Base-by-base conservation (phyloP, 371 early-diverging fungal genomes). In the Syncephalis fuscata region DNA sequence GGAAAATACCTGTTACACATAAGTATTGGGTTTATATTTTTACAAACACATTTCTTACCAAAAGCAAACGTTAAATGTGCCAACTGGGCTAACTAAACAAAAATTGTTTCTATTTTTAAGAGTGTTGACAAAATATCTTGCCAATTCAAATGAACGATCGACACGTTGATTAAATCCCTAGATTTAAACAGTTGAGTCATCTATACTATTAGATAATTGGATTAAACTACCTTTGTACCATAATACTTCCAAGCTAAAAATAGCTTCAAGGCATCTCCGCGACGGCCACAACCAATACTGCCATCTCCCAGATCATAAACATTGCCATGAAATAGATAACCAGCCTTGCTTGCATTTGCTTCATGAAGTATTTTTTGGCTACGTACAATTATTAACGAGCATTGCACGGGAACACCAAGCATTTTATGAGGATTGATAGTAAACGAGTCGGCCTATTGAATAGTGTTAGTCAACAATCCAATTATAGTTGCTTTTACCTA, bases 381-480 rank as follows among this genome's bases (percentile, higher is more conserved):
- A 19, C 62, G 56, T n/a, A 82, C 70, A 3, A 88, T 52, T 11
- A 90, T 56, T 53, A 80, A 73, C 20, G 86, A 84, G 55, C 91
- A 90, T 57, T 86, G 88, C 44, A 82, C 52, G 0, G 91, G 84
- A 8, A 82, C 77, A 36, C 88, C 87, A 22, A 90, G 58, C 50
- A 90, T 66, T 63, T 90, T 90, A 63, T 90, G 91, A 3, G 91
- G 89, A 48, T 85, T 87, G 44, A 88, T 32, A 0, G 84, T 80
- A 41, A 88, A 65, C 15, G 85, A 76, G 55, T 90, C 76, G 21
- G 78, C 74, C 58, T 66, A 48, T 39, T 11, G 24, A 20, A 11
- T 45, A 15, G 14, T 32, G 38, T 48, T 24, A 37, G 42, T 46
- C 45, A 26, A 32, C 23, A 39, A n/a, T 16, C 15, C 23, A 19